phyloP scores from a whole-genome alignment of 2,329 filamentous ascomycete genomes.

The Penicillium sp. region DNA sequence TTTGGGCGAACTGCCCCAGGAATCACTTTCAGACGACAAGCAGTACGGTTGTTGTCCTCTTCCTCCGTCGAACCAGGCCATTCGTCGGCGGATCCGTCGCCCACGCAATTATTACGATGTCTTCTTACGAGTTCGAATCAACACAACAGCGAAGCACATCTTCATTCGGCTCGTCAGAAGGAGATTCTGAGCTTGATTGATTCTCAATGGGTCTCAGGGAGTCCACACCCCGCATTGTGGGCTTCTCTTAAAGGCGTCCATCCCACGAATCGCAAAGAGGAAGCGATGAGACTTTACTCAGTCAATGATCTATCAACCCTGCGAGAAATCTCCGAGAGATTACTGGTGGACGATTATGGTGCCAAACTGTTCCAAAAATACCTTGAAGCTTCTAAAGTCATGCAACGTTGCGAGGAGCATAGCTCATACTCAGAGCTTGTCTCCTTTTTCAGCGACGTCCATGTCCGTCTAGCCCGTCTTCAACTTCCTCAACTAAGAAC shows the following conservation, averaged over 20 bases:
- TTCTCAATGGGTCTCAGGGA: constrained; percentile 16
- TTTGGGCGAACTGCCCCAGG: background rate
- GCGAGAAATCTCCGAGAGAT: constrained; percentile 21
- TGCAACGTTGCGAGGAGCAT: constrained; percentile 21
- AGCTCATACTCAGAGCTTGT: constrained; percentile 28
- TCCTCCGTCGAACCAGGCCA: background rate
- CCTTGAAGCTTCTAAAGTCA: constrained; percentile 3
- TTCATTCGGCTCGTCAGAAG: constrained; percentile 8
- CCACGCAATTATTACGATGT: constrained; percentile 30
- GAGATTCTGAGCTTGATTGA: constrained; percentile 19
- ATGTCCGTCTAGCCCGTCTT: constrained; percentile 22
- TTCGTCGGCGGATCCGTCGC: constrained; percentile 11
- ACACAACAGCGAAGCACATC: background rate
- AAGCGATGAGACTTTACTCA: background rate
- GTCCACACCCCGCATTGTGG: constrained; percentile 20
- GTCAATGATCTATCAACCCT: constrained; percentile 12
- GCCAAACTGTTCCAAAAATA: constrained; percentile 4
- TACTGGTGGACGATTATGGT: constrained; percentile 12
- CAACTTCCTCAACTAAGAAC: constrained; percentile 4
- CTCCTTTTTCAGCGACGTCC: constrained; percentile 25
- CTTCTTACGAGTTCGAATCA: constrained; percentile 22
- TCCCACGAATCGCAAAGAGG: constrained; percentile 1
- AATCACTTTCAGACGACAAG: background rate
- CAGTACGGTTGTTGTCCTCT: background rate
- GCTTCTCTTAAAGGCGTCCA: constrained; percentile 11